Conservation (phyloP, 768 basidiomycete genomes). For the Lactarius trivialis region DNA sequence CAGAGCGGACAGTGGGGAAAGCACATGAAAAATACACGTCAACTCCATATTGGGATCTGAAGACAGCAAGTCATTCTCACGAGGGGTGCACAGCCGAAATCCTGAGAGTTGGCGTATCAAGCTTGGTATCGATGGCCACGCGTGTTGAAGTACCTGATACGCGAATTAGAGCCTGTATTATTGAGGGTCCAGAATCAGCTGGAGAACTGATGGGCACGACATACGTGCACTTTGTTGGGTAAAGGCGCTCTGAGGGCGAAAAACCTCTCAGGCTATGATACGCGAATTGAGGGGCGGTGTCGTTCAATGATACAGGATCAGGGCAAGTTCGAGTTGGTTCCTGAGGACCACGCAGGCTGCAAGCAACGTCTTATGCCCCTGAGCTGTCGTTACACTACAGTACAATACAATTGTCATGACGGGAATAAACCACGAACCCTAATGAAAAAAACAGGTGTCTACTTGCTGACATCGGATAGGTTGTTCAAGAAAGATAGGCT, state of each 20-base stretch:
- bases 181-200: neutral
- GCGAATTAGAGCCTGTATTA: neutral
- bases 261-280: no score
- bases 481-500: neutral
- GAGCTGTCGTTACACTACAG: neutral
- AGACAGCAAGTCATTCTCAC: neutral
- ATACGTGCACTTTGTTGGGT: neutral
- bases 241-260: no score
- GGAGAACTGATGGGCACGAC: neutral
- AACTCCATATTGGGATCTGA: neutral
- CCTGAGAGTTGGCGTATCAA: neutral
- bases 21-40: no score
- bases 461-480: neutral
- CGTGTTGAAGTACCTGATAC: neutral
- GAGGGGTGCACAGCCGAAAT: neutral
- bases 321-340: neutral
- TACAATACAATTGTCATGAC: neutral
- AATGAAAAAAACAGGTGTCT: neutral
- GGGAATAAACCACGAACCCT: neutral
- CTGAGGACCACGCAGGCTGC: neutral
- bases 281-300: neutral
- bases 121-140: neutral
- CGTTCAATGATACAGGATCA: neutral
- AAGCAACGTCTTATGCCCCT: neutral
- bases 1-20: neutral